Base-by-base conservation (phyloP, 2,329 filamentous ascomycete species). In the Fonsecaea pugnacius region DNA sequence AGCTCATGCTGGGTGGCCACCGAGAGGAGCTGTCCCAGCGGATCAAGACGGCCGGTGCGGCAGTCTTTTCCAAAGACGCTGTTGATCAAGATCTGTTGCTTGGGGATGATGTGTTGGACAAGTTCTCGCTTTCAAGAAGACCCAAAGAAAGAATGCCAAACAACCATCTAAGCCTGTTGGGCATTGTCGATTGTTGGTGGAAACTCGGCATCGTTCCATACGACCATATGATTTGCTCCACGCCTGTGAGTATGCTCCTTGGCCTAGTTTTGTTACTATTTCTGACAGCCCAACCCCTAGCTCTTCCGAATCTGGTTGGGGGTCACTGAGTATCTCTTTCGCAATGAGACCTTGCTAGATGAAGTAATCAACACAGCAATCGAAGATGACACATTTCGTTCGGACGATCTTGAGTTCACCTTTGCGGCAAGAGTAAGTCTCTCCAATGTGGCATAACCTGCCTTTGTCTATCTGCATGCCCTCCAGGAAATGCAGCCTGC, bases 181-280 rank as follows among this genome's bases (percentile, higher is more conserved):
- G 93, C 53, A 99, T 99, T 87, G 96, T 98, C 50, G 95, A 99
- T 80, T 98, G 94, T 79, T 99, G 95, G 95, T 95, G 91, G 75
- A 91, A 91, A 70, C 84, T 98, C 52, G 90, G 88, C 36, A 99
- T 97, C 72, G 90, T 96, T 54, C 95, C 95, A 0, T 99, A 99
- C 77, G 94, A 99, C 78, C 96, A 99, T 81, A 99, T 99, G 93
- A 96, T 99, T 71, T 99, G 95, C 81, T 96, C 92, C 60, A 99
- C 95, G 43, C 95, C 95, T 55, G 86, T 88, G 74, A 75, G 84
- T 79, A 16, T 38, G 33, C 33, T 33, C 50, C 40, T 56, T 57
- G 40, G 36, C 33, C 48, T 62, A 54, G 53, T 9, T 24, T 18
- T 51, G 24, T 36, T 57, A 52, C 65, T 65, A 60, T 68, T 65